These are phyloP conservation scores for Cryptosporidium sp. DNA, from an alignment of 169 alveolate species.

Conservation along the genomic window DNA sequence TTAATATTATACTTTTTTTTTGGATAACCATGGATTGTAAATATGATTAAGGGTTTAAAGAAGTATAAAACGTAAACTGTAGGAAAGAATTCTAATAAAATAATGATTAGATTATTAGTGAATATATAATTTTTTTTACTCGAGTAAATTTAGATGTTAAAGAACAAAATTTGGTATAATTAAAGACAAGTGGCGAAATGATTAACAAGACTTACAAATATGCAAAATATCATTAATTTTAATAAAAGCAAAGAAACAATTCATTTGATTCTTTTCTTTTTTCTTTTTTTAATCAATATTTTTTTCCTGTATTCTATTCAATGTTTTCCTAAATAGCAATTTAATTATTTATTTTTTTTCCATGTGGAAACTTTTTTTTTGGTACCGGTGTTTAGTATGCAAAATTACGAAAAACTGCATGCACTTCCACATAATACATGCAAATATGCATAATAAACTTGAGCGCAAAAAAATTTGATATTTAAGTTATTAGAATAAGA, in stretches of 20 bases:
- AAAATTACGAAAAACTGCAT: neutral
- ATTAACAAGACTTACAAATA: too few relatives aligned
- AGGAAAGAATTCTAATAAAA: neutral
- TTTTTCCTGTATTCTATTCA: too few relatives aligned
- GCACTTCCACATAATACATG: slow-evolving; percentile 1
- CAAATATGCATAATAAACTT: neutral
- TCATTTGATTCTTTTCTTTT: too few relatives aligned
- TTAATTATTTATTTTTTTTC: too few relatives aligned
- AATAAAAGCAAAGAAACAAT: too few relatives aligned
- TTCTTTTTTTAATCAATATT: too few relatives aligned
- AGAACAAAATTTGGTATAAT: neutral
- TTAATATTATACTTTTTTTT: neutral
- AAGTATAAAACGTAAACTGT: too few relatives aligned
- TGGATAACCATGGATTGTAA: neutral
- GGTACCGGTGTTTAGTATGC: neutral
- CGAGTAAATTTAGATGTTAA: neutral
- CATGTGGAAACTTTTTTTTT: neutral
- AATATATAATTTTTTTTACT: slow-evolving; percentile 7
- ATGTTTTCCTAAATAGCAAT: too few relatives aligned
- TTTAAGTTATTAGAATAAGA: neutral
- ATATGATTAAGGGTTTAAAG: neutral
- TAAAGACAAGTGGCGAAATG: too few relatives aligned
- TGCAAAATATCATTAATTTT: too few relatives aligned
- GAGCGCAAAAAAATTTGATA: neutral
- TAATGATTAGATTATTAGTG: slow-evolving; percentile 2